Conservation (phyloP, 1,139 yeast species). For the Yarrowia galli region DNA sequence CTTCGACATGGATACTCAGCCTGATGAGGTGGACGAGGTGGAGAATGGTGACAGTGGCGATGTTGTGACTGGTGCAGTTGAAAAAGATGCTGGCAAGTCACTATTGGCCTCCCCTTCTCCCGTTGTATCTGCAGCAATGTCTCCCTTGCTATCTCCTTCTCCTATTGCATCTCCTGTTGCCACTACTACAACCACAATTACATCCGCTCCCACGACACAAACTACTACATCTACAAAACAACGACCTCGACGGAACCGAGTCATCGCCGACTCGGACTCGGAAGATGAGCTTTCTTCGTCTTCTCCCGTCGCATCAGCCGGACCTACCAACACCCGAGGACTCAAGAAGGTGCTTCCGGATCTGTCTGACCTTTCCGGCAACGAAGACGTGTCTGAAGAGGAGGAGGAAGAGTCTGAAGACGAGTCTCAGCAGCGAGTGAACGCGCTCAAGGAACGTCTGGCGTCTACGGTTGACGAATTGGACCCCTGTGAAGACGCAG, state of each 20-base stretch:
- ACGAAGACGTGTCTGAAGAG: background rate
- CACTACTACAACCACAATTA: background rate
- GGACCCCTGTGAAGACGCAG: constrained; percentile 29
- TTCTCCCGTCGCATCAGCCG: background rate
- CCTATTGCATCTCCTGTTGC: constrained; percentile 1
- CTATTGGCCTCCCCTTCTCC: background rate
- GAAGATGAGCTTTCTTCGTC: background rate
- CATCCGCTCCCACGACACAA: background rate
- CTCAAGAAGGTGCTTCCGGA: background rate
- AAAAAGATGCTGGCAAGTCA: background rate
- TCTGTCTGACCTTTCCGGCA: background rate
- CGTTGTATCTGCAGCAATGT: no score
- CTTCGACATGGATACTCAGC: constrained; percentile 8
- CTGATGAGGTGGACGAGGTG: constrained; percentile 8
- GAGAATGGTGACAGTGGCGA: background rate
- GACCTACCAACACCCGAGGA: background rate
- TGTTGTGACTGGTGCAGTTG: background rate
- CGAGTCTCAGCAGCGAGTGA: constrained; percentile 8
- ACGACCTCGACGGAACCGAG: constrained; percentile 8
- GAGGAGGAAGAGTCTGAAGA: constrained; percentile 9
- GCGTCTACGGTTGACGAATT: constrained; percentile 10
- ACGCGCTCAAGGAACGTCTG: constrained; percentile 12
- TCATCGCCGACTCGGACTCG: constrained; percentile 31
- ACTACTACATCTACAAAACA: background rate
- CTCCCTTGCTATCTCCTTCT: background rate